Percentiles rank a stretch among this genome's conserved stretches.
These are phyloP conservation scores for Dendrobium chrysotoxum DNA, from an alignment of 106 monocot genomes.

Conservation along the genomic window DNA sequence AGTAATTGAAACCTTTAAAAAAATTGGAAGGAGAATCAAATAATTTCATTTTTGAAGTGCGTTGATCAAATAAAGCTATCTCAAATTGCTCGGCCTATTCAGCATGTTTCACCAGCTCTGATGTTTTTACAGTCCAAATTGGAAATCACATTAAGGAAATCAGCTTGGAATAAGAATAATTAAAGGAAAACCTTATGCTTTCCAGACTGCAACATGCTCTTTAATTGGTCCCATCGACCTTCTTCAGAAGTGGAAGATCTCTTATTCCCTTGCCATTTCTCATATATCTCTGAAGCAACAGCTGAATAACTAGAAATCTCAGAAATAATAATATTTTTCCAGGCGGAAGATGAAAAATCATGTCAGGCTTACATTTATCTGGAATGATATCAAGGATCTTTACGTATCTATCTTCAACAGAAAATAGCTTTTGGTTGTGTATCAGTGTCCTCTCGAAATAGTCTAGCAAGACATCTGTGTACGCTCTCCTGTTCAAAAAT, in stretches of 20 bases:
- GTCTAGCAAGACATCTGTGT: slow-evolving; percentile 57
- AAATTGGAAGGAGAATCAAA: not conserved
- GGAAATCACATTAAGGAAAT: not conserved
- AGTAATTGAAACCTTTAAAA: not conserved
- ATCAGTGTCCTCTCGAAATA: slow-evolving; percentile 77
- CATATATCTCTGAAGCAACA: slow-evolving; percentile 56
- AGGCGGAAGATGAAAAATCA: not conserved
- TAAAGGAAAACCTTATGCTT: slow-evolving; percentile 67
- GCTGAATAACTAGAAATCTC: slow-evolving; percentile 35
- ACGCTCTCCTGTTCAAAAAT: slow-evolving; percentile 51
- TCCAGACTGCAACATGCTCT: slow-evolving; percentile 69
- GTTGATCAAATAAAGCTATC: not conserved
- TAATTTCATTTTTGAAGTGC: not conserved
- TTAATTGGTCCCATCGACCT: slow-evolving; percentile 85
- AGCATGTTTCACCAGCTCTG: not conserved
- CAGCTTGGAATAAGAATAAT: not conserved
- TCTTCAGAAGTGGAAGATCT: slow-evolving; percentile 54
- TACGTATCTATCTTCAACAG: slow-evolving; percentile 58
- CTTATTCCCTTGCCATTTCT: slow-evolving; percentile 78
- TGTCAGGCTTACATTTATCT: slow-evolving; percentile 65
- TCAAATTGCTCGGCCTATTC: not conserved
- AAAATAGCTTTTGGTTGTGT: slow-evolving; percentile 50
- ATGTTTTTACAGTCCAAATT: not conserved
- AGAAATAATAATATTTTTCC: not conserved
- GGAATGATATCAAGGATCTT: slow-evolving; percentile 84